Conservation (phyloP, 768 basidiomycete genomes). For the Podaxis carcinomalis region DNA sequence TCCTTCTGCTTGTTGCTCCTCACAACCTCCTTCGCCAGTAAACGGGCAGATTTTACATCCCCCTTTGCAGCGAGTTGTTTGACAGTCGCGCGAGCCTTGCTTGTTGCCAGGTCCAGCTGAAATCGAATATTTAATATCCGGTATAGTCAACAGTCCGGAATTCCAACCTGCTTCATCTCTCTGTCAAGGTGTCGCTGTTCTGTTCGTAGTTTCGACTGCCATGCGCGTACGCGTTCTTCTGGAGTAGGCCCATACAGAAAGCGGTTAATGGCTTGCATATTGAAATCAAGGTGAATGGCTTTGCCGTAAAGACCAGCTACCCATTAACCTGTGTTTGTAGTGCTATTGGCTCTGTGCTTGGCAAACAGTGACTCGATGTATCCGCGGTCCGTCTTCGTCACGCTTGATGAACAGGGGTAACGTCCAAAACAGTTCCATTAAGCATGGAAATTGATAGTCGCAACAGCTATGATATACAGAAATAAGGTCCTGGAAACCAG, state of each 20-base stretch:
- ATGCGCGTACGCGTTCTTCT: constrained; percentile 87
- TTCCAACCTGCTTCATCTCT: constrained; percentile 91
- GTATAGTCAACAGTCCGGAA: constrained; percentile 16
- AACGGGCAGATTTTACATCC: constrained; percentile 87
- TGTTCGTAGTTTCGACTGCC: constrained; percentile 83
- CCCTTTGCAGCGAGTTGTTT: constrained; percentile 90
- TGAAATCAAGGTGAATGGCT: neutral
- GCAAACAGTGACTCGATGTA: constrained; percentile 7
- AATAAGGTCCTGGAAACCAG: neutral
- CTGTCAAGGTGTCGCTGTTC: constrained; percentile 84
- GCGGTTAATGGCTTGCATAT: constrained; percentile 85
- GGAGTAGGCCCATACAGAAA: constrained; percentile 96
- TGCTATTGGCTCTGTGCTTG: neutral
- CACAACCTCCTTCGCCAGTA: constrained; percentile 92
- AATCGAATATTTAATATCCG: constrained; percentile 11
- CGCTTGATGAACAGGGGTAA: neutral
- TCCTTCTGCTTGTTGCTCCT: constrained; percentile 94
- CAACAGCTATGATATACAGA: neutral
- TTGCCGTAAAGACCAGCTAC: neutral
- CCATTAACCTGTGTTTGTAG: constrained; percentile 10
- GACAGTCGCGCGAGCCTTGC: constrained; percentile 74
- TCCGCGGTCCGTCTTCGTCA: constrained; percentile 1
- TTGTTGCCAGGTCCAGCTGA: constrained; percentile 79
- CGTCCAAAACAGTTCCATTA: neutral
- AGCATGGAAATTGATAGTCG: neutral